Base-by-base conservation (phyloP, 495 filamentous ascomycete genomes). In the Tricharina praecox region DNA sequence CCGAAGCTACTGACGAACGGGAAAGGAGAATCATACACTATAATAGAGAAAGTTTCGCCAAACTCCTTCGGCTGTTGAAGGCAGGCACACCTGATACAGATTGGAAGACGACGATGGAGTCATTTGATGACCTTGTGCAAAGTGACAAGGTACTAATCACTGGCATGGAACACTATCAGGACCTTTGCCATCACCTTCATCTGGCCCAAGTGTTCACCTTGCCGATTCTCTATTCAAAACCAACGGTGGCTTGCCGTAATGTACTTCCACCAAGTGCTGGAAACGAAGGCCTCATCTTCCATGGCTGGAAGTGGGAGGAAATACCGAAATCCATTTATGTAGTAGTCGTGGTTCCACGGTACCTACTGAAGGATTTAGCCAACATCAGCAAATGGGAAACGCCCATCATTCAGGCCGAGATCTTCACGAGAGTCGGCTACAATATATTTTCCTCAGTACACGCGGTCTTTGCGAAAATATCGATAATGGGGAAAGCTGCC, bases 11-110 rank as follows among this genome's bases (percentile, higher is more conserved):
- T 18, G 3, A 26, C 18, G 11, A 3, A n/a, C 23, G 35, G 18
- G 37, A 7, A 34, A 40, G n/a, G 3, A 23, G 40, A 23, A 15
- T 49, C 23, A 32, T 53, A 23, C 52, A 57, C 23, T 70, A 68
- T 48, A 62, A 66, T 43, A 61, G 68, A 36, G 63, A 57, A 28
- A 67, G 61, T 36, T 65, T 74, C 38, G 63, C 55, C 11, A 21
- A 42, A 3, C 51, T 68, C 15, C 55, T 68, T 24, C 52, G 51
- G n/a, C 43, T 59, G 1, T 48, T 66, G 24, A 62, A 60, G 43
- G 38, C 30, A 8, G 51, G 49, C 11, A 56, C 60, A 7, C 5
- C 11, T 5, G 23, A 41, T 13, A 51, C 46, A 9, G 49, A 66
- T 41, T 68, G 66, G 66, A 36, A 53, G 15, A 23, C 51, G n/a